Percentiles rank a stretch among this genome's conserved stretches.
These are phyloP conservation scores for Pyricularia sp. DNA, from an alignment of 2,329 filamentous ascomycete genomes.

Conservation along the genomic window DNA sequence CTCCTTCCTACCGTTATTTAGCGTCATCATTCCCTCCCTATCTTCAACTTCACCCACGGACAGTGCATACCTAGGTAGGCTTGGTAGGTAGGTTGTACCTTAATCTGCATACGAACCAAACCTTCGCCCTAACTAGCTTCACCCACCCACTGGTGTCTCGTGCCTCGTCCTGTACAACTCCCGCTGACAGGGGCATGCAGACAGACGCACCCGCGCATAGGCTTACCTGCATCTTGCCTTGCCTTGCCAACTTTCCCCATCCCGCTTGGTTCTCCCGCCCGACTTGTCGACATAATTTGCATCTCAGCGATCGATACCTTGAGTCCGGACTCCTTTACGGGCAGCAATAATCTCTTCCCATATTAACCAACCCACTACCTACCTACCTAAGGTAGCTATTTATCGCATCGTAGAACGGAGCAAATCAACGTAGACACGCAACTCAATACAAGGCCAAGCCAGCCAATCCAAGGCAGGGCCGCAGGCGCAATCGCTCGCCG, in stretches of 20 bases:
- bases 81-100: background rate
- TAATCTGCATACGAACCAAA: background rate
- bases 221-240: background rate
- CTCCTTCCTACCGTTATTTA: background rate
- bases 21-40: background rate
- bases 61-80: too few relatives aligned
- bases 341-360: background rate
- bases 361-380: background rate
- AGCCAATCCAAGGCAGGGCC: background rate
- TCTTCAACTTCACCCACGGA: background rate
- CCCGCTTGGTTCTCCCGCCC: background rate
- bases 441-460: background rate
- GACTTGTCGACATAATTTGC: background rate
- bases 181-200: background rate
- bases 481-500: background rate
- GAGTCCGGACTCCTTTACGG: background rate
- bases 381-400: too few relatives aligned
- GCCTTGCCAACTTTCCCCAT: background rate
- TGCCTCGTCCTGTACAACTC: background rate
- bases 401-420: background rate
- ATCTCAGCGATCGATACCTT: background rate
- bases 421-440: background rate
- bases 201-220: background rate
- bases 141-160: background rate
- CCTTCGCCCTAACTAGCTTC: background rate